Percentiles rank a stretch among this genome's conserved stretches.
These are phyloP conservation scores for Scorias spongiosa DNA, from an alignment of 2,329 filamentous ascomycete species.

Conservation along the genomic window DNA sequence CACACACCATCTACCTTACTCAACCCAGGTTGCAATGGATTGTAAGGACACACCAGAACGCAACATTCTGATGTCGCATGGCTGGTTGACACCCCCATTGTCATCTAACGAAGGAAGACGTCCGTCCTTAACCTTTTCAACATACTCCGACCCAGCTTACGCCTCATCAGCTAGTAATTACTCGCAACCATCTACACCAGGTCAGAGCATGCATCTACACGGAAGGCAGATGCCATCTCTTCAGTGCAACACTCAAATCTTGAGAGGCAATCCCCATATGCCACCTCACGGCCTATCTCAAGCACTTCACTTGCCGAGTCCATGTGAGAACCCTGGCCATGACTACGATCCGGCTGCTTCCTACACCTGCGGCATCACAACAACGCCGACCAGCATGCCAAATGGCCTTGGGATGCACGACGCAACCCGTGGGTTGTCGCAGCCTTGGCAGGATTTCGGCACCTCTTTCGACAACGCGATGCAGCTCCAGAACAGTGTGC, in stretches of 20 bases:
- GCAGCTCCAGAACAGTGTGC: background rate
- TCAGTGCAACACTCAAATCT: background rate
- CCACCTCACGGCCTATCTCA: background rate
- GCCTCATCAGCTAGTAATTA: slow-evolving; percentile 7
- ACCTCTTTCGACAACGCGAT: background rate
- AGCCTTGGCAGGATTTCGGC: background rate
- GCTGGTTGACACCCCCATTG: slow-evolving; percentile 15
- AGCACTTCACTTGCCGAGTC: background rate
- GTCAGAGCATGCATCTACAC: slow-evolving; percentile 7
- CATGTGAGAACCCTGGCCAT: background rate
- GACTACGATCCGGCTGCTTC: background rate
- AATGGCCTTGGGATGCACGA: background rate
- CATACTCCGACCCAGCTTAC: slow-evolving; percentile 8
- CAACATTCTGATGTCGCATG: background rate
- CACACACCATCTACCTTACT: too few relatives aligned
- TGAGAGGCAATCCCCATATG: background rate
- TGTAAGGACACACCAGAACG: background rate
- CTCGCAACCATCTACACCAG: background rate
- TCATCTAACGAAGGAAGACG: slow-evolving; percentile 15
- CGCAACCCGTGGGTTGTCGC: background rate
- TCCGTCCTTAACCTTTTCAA: slow-evolving; percentile 12
- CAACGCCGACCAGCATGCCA: background rate
- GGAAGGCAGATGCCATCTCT: slow-evolving; percentile 12
- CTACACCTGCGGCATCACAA: background rate
- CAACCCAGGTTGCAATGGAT: background rate